Conservation (phyloP, 768 basidiomycete species). For the Naganishia friedmannii region DNA sequence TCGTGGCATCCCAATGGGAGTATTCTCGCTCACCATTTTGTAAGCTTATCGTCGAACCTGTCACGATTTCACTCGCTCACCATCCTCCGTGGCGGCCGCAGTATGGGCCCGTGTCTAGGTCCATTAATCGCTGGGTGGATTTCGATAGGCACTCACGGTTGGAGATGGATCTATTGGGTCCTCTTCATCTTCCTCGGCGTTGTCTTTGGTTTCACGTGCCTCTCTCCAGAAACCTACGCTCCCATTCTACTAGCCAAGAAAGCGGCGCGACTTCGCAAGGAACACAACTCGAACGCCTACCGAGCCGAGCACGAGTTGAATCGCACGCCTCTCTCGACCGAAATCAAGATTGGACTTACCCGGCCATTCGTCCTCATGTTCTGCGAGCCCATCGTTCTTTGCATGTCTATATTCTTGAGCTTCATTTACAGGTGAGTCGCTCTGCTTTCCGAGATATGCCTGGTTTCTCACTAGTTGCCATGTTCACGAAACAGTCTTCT, state of each 20-base stretch:
- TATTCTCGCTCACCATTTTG: constrained; percentile 46
- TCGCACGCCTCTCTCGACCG: constrained; percentile 37
- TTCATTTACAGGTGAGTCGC: constrained; percentile 37
- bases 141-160: constrained; percentile 31
- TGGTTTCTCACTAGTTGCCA: background rate
- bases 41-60: too few species aligned
- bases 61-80: too few species aligned
- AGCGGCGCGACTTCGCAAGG: constrained; percentile 44
- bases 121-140: constrained; percentile 43
- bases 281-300: constrained; percentile 41
- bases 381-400: constrained; percentile 39
- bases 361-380: constrained; percentile 61
- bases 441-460: background rate
- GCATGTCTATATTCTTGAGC: constrained; percentile 39
- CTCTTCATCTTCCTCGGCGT: constrained; percentile 35
- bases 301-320: constrained; percentile 40
- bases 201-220: constrained; percentile 33
- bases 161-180: constrained; percentile 44
- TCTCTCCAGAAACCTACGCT: constrained; percentile 52
- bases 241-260: constrained; percentile 46
- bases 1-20: constrained; percentile 46
- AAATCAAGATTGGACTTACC: constrained; percentile 60
- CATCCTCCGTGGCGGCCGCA: too few species aligned
- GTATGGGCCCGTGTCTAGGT: constrained; percentile 38
- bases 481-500: constrained; percentile 27